Evolutionary conservation across 192 early-diverging fungal genomes (phyloP).

Genomic region (Fimicolochytrium jonesii): DNA sequence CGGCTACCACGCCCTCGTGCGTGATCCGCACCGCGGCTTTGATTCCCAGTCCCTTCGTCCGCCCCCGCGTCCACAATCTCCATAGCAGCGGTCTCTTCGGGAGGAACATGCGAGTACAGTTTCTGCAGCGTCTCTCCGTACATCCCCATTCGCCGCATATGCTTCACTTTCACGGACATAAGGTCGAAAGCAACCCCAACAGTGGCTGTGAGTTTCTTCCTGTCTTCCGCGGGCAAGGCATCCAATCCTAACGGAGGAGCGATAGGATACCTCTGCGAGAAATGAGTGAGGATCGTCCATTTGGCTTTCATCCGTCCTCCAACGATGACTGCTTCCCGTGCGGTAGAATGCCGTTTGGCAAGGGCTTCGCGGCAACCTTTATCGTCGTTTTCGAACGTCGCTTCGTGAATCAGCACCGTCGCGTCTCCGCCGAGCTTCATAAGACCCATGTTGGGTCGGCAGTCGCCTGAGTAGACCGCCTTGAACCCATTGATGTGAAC

Average conservation of each 20-base stretch:
- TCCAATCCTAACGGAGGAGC: conserved; percentile 43
- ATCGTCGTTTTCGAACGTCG: conserved; percentile 60
- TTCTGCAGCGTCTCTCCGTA: conserved; percentile 3
- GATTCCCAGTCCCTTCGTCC: too few species aligned
- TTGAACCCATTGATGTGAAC: conserved; percentile 70
- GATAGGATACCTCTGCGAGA: conserved; percentile 89
- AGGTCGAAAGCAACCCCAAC: conserved; percentile 76
- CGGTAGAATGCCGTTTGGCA: conserved; percentile 80
- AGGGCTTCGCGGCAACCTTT: conserved; percentile 55
- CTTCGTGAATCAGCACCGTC: conserved; percentile 82
- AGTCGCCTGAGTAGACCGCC: conserved; percentile 88
- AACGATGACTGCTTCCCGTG: conserved; percentile 80
- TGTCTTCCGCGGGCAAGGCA: background rate
- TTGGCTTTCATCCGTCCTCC: conserved; percentile 80
- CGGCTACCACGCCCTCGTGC: too few species aligned
- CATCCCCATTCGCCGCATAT: conserved; percentile 9
- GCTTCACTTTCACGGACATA: conserved; percentile 50
- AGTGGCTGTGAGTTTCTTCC: background rate
- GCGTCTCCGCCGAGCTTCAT: conserved; percentile 63
- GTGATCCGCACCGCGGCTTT: too few species aligned
- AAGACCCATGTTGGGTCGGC: conserved; percentile 76
- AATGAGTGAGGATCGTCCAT: conserved; percentile 85
- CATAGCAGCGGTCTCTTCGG: too few species aligned
- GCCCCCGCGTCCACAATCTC: too few species aligned
- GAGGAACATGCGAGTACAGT: conserved; percentile 19